phyloP scores from a whole-genome alignment of 129 eudicot species.

The Oenanthe sinensis region DNA sequence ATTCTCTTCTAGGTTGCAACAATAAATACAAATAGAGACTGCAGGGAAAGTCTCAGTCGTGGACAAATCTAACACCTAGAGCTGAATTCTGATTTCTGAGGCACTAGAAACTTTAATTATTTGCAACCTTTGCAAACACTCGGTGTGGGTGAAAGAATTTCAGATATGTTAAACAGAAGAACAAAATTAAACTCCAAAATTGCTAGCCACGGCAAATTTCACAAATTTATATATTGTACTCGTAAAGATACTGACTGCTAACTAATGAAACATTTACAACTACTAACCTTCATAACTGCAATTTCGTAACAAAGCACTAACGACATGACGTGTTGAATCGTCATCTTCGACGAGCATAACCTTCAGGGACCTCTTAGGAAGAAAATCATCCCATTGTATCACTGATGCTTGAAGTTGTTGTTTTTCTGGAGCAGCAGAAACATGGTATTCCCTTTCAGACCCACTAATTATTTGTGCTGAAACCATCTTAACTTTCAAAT shows the following conservation, averaged over 20 bases:
- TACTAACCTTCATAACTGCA: slow-evolving; percentile 26
- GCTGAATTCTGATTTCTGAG: background rate
- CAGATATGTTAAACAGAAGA: background rate
- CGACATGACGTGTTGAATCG: slow-evolving; percentile 22
- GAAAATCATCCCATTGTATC: slow-evolving; percentile 15
- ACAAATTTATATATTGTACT: background rate
- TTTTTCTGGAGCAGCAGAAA: slow-evolving; percentile 6
- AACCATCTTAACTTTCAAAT: background rate
- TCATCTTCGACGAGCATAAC: slow-evolving; percentile 20
- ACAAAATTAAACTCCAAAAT: background rate
- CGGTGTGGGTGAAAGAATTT: background rate
- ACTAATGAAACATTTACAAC: background rate
- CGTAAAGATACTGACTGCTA: background rate
- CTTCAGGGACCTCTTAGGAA: slow-evolving; percentile 12
- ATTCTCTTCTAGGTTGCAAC: background rate
- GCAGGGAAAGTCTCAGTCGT: background rate
- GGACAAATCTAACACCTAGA: background rate
- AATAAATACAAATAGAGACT: background rate
- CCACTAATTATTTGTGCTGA: background rate
- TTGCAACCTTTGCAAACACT: background rate
- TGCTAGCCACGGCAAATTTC: background rate
- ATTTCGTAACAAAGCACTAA: slow-evolving; percentile 22
- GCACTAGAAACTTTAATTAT: background rate
- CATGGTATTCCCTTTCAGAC: background rate
- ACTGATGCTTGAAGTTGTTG: slow-evolving; percentile 5